phyloP scores from a whole-genome alignment of 148 eudicot genomes.

The Silene latifolia region DNA sequence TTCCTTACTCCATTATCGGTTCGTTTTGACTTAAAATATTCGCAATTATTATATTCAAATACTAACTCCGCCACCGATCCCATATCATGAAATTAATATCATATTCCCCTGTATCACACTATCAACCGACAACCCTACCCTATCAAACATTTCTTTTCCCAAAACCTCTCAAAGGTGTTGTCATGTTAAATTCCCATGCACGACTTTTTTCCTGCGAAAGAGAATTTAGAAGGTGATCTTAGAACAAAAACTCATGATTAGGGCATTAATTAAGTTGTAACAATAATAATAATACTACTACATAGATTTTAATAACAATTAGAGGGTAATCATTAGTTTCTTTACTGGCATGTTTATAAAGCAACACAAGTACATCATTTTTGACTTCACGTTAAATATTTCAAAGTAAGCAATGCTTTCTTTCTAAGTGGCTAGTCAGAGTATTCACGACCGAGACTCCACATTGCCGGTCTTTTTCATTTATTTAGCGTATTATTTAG shows the following conservation, averaged over 20 bases:
- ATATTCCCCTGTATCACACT: constrained; percentile 5
- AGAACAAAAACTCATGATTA: not conserved
- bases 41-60: too few species aligned
- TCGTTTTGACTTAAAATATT: too few species aligned
- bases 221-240: constrained; percentile 6
- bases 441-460: constrained; percentile 5
- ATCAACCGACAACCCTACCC: constrained; percentile 1
- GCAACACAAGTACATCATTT: constrained; percentile 15
- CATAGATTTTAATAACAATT: constrained; percentile 14
- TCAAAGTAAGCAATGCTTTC: constrained; percentile 1
- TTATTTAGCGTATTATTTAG: not conserved
- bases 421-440: constrained; percentile 3
- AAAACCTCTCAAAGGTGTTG: constrained; percentile 4
- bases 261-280: not conserved
- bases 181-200: constrained; percentile 2
- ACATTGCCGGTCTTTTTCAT: constrained; percentile 1
- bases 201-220: not conserved
- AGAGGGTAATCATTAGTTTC: constrained; percentile 8
- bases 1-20: too few species aligned
- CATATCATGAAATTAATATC: not conserved
- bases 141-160: constrained; percentile 6
- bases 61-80: too few species aligned
- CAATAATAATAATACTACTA: too few species aligned
- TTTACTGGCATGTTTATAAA: constrained; percentile 5
- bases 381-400: constrained; percentile 12